Conservation (phyloP, 2,329 filamentous ascomycete species). For the Biscogniauxia marginata region DNA sequence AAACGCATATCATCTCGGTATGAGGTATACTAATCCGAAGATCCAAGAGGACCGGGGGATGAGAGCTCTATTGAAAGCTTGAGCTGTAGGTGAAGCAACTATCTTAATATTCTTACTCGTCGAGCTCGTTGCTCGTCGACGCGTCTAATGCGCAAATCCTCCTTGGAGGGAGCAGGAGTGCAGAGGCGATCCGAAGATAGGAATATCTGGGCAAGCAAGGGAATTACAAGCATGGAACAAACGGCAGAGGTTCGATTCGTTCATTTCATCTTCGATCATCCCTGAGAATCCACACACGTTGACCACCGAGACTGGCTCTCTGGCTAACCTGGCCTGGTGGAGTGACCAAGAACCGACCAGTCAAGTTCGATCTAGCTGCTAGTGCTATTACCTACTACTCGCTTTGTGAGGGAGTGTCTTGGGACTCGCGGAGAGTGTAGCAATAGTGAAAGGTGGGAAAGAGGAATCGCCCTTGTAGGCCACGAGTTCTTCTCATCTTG, state of each 20-base stretch:
- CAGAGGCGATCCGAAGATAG: background rate
- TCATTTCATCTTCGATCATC: constrained; percentile 20
- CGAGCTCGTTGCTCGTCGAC: background rate
- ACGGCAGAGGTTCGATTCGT: constrained; percentile 5
- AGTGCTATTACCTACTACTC: background rate
- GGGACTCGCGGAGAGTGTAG: background rate
- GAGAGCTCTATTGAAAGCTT: constrained; percentile 3
- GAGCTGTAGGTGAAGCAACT: background rate
- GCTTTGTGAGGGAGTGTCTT: background rate
- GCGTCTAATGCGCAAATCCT: background rate
- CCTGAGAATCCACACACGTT: constrained; percentile 28
- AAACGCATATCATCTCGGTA: constrained; percentile 25
- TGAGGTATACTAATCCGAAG: constrained; percentile 18
- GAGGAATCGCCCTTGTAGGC: no score
- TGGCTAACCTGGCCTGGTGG: constrained; percentile 1
- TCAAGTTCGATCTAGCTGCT: background rate
- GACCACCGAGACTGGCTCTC: constrained; percentile 27
- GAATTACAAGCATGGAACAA: background rate
- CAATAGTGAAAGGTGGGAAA: background rate
- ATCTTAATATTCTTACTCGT: background rate
- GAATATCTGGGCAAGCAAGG: background rate
- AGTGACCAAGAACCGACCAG: background rate
- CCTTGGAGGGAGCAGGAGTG: background rate
- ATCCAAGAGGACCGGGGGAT: no score
- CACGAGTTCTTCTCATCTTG: constrained; percentile 3